Evolutionary conservation across 805 yeast genomes (phyloP).

Genomic region (Barnettozyma salicaria): DNA sequence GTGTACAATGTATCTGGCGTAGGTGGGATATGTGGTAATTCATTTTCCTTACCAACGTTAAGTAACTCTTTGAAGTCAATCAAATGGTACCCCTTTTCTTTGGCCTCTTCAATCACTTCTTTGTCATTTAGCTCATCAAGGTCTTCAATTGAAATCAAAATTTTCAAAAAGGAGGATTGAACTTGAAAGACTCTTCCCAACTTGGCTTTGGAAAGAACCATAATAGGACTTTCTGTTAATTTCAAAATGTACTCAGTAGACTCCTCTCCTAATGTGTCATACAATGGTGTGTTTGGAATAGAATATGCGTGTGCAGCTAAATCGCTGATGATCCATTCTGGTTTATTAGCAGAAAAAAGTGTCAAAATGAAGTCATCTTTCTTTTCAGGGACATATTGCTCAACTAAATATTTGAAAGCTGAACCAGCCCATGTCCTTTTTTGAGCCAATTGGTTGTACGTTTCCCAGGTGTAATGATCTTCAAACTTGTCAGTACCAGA

Average conservation of each 20-base stretch:
- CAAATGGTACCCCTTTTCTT: conserved; percentile 24
- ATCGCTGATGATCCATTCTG: conserved; percentile 68
- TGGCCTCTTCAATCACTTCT: conserved; percentile 27
- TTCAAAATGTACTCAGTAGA: conserved; percentile 59
- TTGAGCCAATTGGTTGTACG: conserved; percentile 37
- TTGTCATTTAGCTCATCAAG: conserved; percentile 32
- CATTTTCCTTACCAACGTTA: conserved; percentile 36
- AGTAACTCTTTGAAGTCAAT: conserved; percentile 34
- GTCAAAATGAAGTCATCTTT: conserved; percentile 45
- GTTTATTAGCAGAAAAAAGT: conserved; percentile 49
- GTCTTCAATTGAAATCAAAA: conserved; percentile 52
- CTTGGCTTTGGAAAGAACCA: conserved; percentile 49
- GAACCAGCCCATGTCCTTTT: conserved; percentile 47
- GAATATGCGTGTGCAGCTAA: conserved; percentile 58
- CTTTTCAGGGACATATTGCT: conserved; percentile 30
- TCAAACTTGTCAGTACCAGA: conserved; percentile 33
- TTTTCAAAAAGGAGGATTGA: conserved; percentile 41
- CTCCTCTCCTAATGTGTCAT: conserved; percentile 52
- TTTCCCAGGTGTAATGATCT: conserved; percentile 36
- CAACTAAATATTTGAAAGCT: conserved; percentile 44
- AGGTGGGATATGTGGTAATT: conserved; percentile 41
- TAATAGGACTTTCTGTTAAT: conserved; percentile 56
- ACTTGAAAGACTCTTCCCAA: conserved; percentile 42
- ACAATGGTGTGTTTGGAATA: conserved; percentile 47
- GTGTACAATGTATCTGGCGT: conserved; percentile 49